Evolutionary conservation across 257 asterid genomes (phyloP), one percentile per base, ranked within the genome.

Genomic region (Jaltomata sinuosa): DNA sequence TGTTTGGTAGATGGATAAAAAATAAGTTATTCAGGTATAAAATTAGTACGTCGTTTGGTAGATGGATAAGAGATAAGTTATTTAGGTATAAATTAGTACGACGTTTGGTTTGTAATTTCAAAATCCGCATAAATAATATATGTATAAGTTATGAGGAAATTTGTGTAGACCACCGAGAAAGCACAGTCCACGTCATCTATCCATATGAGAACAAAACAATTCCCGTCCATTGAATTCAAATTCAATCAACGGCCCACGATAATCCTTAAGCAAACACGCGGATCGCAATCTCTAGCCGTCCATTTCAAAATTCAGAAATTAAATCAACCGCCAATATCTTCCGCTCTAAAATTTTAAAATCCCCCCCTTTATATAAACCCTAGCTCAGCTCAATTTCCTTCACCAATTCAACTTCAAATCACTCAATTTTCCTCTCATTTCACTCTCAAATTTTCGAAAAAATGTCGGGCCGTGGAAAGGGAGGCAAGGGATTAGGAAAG

Each of bases 381-480:
- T 52, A 55, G 3, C 50, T 8, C 53, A 18, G 1, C 10, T 21
- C 27, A 2, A 1, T 21, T 9, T 9, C 6, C 27, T 3, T 21
- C 19, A 72, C 1, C 34, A 18, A 5, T 8, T 61, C 21, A 57
- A 61, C 3, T 32, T 8, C 67, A 10, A 64, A 11, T 16, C 11
- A 57, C 16, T 31, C 47, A 16, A 8, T 7, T 31, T 11, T 1
- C 76, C 10, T 16, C 10, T 16, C 9, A 16, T 8, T 65, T 6
- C 3, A 1, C 11, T 11, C 12, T 25, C 18, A 34, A 18, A 4
- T 2, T 4, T 45, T 1, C 2, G 3, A 22, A 81, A 49, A 52
- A 40, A 87, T 87, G 90, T 87, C 88, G 1, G 90, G 88, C 16
- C 87, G 90, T 9, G 90, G 90, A 6, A 87, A 87, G 87, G 90